Evolutionary conservation across 257 asterid genomes (phyloP).

Genomic region (Rhazya stricta): DNA sequence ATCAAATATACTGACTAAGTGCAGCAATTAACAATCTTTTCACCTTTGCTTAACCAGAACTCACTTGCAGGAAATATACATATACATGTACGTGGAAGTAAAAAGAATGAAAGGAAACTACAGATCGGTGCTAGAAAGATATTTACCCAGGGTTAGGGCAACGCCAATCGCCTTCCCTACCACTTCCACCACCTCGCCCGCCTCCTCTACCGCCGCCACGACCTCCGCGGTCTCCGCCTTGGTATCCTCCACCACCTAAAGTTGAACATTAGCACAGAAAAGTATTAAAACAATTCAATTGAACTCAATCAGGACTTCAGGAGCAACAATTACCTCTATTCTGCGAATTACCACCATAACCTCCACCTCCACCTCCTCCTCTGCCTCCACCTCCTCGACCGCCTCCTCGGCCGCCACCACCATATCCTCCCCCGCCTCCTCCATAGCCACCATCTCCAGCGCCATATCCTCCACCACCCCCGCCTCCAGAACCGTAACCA

Average conservation of each 20-base stretch:
- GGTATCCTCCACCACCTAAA: constrained; percentile 55
- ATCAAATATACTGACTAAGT: neutral
- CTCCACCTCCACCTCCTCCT: constrained; percentile 38
- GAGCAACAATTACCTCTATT: constrained; percentile 37
- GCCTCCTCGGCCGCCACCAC: constrained; percentile 4
- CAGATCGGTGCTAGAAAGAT: constrained; percentile 12
- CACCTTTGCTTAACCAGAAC: neutral
- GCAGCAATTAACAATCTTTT: neutral
- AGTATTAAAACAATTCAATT: neutral
- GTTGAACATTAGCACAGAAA: neutral
- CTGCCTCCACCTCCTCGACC: constrained; percentile 18
- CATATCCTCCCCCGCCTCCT: constrained; percentile 1
- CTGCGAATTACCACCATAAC: constrained; percentile 48
- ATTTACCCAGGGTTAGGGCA: constrained; percentile 88
- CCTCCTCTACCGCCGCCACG: constrained; percentile 55
- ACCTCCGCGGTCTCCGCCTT: constrained; percentile 62
- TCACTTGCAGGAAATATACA: neutral
- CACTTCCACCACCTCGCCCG: constrained; percentile 78
- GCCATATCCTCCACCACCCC: constrained; percentile 3
- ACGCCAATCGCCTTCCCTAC: constrained; percentile 97
- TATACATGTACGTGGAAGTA: neutral
- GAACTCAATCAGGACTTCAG: neutral
- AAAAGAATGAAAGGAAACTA: neutral
- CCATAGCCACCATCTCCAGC: neutral
- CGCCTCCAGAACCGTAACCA: constrained; percentile 10